Percentiles rank a stretch among this genome's conserved stretches.
phyloP scores from a whole-genome alignment of 179 eudicot genomes.

The Beta corolliflora region DNA sequence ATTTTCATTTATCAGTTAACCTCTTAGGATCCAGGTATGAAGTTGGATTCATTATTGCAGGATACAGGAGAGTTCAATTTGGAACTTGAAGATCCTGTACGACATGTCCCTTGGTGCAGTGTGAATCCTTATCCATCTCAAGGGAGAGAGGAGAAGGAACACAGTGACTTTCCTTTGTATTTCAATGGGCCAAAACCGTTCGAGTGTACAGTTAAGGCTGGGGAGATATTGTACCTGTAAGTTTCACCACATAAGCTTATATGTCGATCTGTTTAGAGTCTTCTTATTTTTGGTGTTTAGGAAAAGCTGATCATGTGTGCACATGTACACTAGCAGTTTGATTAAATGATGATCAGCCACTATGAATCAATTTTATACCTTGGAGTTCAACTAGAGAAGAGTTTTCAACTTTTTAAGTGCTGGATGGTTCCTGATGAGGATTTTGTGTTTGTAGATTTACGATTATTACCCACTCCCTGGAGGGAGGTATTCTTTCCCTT shows the following conservation, averaged over 20 bases:
- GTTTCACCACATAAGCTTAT: constrained; percentile 29
- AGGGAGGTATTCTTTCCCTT: no score
- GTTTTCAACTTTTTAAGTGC: not conserved
- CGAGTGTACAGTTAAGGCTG: constrained; percentile 90
- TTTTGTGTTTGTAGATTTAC: not conserved
- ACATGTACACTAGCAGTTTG: not conserved
- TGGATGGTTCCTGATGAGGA: not conserved
- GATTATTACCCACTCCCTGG: no score
- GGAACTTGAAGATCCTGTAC: constrained; percentile 75
- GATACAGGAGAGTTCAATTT: constrained; percentile 61
- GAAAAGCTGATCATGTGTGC: not conserved
- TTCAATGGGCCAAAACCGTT: constrained; percentile 93
- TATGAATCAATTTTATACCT: no score
- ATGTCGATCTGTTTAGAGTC: not conserved
- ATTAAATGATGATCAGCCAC: not conserved
- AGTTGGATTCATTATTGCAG: constrained; percentile 36
- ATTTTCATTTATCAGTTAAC: not conserved
- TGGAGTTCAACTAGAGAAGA: no score
- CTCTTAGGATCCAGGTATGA: not conserved
- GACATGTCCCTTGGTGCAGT: constrained; percentile 91
- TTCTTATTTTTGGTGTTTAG: not conserved
- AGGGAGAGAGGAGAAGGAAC: constrained; percentile 48
- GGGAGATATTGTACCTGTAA: constrained; percentile 91
- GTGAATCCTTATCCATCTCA: constrained; percentile 79
- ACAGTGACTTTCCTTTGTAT: constrained; percentile 65